phyloP scores from a whole-genome alignment of 768 basidiomycete species.

The Auriscalpium microsporum region DNA sequence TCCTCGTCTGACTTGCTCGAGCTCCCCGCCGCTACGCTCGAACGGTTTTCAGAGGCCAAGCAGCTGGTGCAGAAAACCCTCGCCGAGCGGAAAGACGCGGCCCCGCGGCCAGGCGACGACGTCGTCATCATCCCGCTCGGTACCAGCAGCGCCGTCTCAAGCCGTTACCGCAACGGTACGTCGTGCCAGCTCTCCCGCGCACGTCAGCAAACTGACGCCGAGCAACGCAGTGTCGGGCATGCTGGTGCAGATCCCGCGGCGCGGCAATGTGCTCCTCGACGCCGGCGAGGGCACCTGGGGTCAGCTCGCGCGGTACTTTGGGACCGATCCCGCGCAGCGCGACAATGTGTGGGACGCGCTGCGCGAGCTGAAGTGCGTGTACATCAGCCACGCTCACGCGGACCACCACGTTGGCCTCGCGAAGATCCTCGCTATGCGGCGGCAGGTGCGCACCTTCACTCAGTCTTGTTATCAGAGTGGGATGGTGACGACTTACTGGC shows the following conservation, averaged over 20 bases:
- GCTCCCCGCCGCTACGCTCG: slow-evolving; percentile 27
- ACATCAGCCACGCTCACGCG: slow-evolving; percentile 83
- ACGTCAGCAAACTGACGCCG: background rate
- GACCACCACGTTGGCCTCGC: slow-evolving; percentile 88
- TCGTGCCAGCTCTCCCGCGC: background rate
- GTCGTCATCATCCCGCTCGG: slow-evolving; percentile 73
- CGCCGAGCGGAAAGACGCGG: background rate
- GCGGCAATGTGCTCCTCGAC: slow-evolving; percentile 77
- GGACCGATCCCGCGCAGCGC: slow-evolving; percentile 30
- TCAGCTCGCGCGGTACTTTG: slow-evolving; percentile 74
- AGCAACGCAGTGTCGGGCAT: slow-evolving; percentile 59
- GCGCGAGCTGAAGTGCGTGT: slow-evolving; percentile 69
- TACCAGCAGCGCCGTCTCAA: slow-evolving; percentile 81
- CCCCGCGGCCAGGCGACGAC: slow-evolving; percentile 41
- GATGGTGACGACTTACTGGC: background rate
- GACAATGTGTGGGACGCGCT: slow-evolving; percentile 49
- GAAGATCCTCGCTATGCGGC: slow-evolving; percentile 63
- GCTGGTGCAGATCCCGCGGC: slow-evolving; percentile 62
- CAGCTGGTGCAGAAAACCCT: slow-evolving; percentile 20
- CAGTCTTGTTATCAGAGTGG: too few relatives aligned
- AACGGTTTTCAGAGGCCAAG: slow-evolving; percentile 34
- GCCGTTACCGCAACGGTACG: slow-evolving; percentile 80
- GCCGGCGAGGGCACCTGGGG: slow-evolving; percentile 91
- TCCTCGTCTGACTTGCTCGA: background rate
- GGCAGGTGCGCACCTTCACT: slow-evolving; percentile 37